A percentile compares a stretch with the other conserved stretches of the same genome.
These are phyloP conservation scores for Diplotaxis tenuifolia DNA, from an alignment of 345 rosid species.

Conservation along the genomic window DNA sequence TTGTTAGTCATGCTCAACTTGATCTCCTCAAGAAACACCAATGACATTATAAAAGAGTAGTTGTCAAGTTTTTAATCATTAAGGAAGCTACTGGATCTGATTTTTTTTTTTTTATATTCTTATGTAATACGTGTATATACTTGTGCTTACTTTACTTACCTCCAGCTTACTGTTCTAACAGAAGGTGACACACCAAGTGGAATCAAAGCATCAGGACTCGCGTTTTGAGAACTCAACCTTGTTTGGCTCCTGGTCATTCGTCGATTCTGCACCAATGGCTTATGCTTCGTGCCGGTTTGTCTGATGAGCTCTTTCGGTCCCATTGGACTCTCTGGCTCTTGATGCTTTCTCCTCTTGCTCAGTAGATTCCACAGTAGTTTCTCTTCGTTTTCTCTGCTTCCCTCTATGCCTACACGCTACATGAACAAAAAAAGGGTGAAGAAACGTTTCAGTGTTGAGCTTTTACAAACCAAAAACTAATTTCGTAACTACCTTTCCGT, in stretches of 20 bases:
- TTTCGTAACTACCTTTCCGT: constrained; percentile 23
- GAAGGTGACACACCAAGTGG: constrained; percentile 55
- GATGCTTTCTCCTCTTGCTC: constrained; percentile 46
- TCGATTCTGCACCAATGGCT: constrained; percentile 9
- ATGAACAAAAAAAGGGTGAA: constrained; percentile 3
- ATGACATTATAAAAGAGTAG: background rate
- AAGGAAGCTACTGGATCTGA: constrained; percentile 7
- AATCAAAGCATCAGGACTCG: constrained; percentile 21
- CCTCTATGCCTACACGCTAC: constrained; percentile 42
- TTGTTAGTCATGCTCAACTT: background rate
- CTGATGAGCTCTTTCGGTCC: constrained; percentile 42
- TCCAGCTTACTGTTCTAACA: constrained; percentile 12
- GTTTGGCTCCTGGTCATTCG: constrained; percentile 22
- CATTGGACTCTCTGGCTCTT: constrained; percentile 46
- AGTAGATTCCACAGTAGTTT: constrained; percentile 46
- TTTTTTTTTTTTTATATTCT: constrained; percentile 6
- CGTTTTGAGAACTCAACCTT: constrained; percentile 28
- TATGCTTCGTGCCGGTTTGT: constrained; percentile 24
- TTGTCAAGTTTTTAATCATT: background rate
- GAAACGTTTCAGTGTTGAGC: constrained; percentile 6
- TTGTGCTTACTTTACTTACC: constrained; percentile 20
- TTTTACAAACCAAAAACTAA: background rate
- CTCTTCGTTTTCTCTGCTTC: constrained; percentile 38
- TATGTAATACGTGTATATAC: background rate
- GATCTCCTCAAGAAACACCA: background rate